These are phyloP conservation scores for Cladosporium oxysporum DNA, from an alignment of 2,329 filamentous ascomycete species.

Conservation along the genomic window DNA sequence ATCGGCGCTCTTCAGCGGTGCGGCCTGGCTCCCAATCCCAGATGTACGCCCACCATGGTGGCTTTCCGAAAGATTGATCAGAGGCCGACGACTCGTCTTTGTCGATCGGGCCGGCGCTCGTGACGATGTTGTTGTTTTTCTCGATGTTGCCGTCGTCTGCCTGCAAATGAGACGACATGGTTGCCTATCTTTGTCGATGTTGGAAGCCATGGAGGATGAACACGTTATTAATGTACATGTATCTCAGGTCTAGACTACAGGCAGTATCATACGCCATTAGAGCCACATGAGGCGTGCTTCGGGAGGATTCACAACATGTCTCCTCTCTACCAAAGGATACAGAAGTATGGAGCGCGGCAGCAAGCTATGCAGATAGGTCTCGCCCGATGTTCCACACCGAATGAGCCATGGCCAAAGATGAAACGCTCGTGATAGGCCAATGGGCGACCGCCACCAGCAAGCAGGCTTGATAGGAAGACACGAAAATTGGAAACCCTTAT, in stretches of 20 bases:
- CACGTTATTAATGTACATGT: background rate
- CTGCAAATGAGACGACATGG: background rate
- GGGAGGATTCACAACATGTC: background rate
- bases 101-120: background rate
- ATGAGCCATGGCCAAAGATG: background rate
- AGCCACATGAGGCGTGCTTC: background rate
- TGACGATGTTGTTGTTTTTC: background rate
- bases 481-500: background rate
- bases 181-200: background rate
- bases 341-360: background rate
- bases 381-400: background rate
- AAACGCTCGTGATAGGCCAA: background rate
- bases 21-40: conserved; percentile 34
- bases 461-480: background rate
- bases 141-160: background rate
- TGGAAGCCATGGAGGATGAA: background rate
- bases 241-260: background rate
- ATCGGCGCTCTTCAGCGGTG: conserved; percentile 27
- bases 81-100: background rate
- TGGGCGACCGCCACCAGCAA: background rate
- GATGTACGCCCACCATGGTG: conserved; percentile 33
- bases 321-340: background rate
- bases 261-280: background rate
- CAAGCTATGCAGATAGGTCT: background rate
- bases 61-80: background rate